Evolutionary conservation across 495 filamentous ascomycete species (phyloP).

Genomic region (Pseudevernia furfuracea): DNA sequence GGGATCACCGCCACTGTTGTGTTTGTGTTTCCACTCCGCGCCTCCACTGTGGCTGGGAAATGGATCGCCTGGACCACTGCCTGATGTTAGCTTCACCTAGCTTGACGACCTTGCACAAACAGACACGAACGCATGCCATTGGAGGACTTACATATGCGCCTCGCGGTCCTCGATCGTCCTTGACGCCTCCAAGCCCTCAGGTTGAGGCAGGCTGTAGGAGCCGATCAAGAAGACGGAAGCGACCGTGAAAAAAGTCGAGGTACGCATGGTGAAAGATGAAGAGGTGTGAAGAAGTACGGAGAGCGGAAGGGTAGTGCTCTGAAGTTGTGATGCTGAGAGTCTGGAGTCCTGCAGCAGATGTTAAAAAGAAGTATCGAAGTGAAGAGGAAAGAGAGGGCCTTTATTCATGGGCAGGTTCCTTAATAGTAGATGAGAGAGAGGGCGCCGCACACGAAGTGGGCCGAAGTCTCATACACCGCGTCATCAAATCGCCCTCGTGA

Average conservation of each 20-base stretch:
- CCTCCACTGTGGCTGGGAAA: background rate
- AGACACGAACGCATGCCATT: background rate
- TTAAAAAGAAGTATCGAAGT: background rate
- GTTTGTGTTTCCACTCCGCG: background rate
- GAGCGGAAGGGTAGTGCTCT: background rate
- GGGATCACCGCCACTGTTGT: background rate
- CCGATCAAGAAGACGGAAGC: background rate
- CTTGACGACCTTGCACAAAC: background rate
- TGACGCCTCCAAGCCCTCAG: background rate
- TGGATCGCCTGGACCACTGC: background rate
- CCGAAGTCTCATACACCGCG: background rate
- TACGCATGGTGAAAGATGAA: background rate
- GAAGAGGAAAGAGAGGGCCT: background rate
- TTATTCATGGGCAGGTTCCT: background rate
- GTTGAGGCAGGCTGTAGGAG: slow-evolving; percentile 1
- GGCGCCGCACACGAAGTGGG: background rate
- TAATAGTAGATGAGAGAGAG: background rate
- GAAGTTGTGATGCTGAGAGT: background rate
- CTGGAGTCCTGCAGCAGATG: background rate
- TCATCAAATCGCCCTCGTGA: background rate
- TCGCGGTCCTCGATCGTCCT: slow-evolving; percentile 2
- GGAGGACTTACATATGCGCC: background rate
- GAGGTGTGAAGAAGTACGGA: background rate
- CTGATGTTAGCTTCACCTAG: background rate
- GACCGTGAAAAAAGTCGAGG: background rate